phyloP scores from a whole-genome alignment of 441 rosid species.

The Gossypium trilobum region DNA sequence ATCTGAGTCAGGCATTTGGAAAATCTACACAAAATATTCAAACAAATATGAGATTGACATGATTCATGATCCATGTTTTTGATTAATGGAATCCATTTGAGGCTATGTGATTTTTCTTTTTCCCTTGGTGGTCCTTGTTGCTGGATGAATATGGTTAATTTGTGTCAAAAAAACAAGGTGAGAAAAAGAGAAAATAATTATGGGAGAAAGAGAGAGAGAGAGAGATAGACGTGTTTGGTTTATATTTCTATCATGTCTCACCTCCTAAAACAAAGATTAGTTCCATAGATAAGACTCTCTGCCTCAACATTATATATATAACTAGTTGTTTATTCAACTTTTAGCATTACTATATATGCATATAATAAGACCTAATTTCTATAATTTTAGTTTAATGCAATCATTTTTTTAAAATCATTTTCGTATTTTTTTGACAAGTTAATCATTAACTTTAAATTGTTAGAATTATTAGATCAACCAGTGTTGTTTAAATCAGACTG shows the following conservation, averaged over 20 bases:
- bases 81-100: neutral
- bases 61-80: slow-evolving; percentile 30
- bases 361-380: neutral
- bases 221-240: slow-evolving; percentile 1
- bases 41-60: slow-evolving; percentile 22
- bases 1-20: slow-evolving; percentile 55
- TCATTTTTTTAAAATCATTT: neutral
- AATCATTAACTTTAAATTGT: neutral
- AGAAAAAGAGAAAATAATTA: neutral
- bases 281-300: neutral
- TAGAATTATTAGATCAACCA: neutral
- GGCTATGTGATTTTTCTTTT: slow-evolving; percentile 3
- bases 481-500: too few relatives aligned
- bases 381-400: neutral
- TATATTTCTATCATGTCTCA: neutral
- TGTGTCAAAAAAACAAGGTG: neutral
- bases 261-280: neutral
- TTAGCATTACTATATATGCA: neutral
- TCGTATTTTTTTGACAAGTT: neutral
- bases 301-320: neutral
- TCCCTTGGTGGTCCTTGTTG: neutral
- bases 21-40: neutral
- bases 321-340: neutral
- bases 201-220: neutral
- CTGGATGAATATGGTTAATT: slow-evolving; percentile 14